Evolutionary conservation across 2,329 filamentous ascomycete genomes (phyloP).

Genomic region (Microdochium nivale): DNA sequence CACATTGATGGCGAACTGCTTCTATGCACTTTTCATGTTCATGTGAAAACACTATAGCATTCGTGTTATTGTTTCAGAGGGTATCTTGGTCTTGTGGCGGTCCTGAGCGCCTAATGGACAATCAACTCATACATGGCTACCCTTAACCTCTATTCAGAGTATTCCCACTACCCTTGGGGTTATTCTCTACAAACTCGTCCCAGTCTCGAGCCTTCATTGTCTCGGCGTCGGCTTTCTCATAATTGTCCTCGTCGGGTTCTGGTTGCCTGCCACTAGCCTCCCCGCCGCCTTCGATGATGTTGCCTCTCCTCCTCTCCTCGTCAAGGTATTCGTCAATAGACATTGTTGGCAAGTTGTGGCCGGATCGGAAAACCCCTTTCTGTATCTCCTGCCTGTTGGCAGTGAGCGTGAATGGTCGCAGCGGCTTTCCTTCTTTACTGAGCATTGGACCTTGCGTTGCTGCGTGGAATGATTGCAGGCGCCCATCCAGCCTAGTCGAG

Average conservation of each 20-base stretch:
- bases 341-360: conserved; percentile 95
- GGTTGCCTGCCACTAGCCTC: conserved; percentile 60
- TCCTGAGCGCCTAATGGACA: neutral
- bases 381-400: conserved; percentile 67
- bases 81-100: neutral
- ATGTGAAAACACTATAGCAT: too few species aligned
- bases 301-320: conserved; percentile 75
- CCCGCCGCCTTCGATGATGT: conserved; percentile 86
- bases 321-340: conserved; percentile 95
- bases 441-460: conserved; percentile 62
- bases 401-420: conserved; percentile 84
- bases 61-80: too few species aligned
- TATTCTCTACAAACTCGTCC: conserved; percentile 90
- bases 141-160: conserved; percentile 66
- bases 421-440: conserved; percentile 69
- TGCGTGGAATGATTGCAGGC: conserved; percentile 41
- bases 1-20: too few species aligned
- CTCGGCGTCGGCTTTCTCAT: conserved; percentile 79
- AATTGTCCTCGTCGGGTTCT: conserved; percentile 81
- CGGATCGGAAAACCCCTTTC: conserved; percentile 76
- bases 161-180: conserved; percentile 76
- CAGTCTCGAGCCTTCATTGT: conserved; percentile 90
- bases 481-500: conserved; percentile 66
- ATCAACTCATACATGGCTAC: neutral
- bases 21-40: too few species aligned